These are phyloP conservation scores for Plasmodium chabaudi DNA, from an alignment of 169 alveolate genomes.

Conservation along the genomic window DNA sequence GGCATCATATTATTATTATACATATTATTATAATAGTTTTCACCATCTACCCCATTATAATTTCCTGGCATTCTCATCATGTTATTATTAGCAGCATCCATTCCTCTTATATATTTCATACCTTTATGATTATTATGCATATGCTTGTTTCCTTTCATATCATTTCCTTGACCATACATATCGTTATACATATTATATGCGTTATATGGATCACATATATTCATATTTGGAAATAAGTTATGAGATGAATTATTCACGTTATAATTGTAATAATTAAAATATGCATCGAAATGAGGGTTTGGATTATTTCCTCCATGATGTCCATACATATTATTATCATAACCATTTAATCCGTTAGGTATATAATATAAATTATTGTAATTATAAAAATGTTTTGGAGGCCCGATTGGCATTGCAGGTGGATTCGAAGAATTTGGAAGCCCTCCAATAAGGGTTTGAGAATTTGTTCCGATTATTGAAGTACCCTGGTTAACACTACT, in stretches of 20 bases:
- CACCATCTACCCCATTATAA: slow-evolving; percentile 15
- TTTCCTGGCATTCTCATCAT: slow-evolving; percentile 8
- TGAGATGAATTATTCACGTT: slow-evolving; percentile 4
- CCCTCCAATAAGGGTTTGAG: neutral
- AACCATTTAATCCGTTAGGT: slow-evolving; percentile 57
- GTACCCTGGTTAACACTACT: slow-evolving; percentile 1
- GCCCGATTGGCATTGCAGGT: slow-evolving; percentile 1
- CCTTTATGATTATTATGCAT: slow-evolving; percentile 24
- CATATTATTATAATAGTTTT: slow-evolving; percentile 18
- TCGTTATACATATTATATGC: slow-evolving; percentile 52
- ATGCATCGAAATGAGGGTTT: slow-evolving; percentile 16
- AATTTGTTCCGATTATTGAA: neutral
- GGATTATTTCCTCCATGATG: slow-evolving; percentile 6
- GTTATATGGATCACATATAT: slow-evolving; percentile 25
- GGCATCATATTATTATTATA: slow-evolving; percentile 6
- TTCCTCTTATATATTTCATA: slow-evolving; percentile 4
- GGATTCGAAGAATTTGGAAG: neutral
- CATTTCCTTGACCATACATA: slow-evolving; percentile 16
- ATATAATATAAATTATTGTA: slow-evolving; percentile 44
- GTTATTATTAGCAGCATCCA: slow-evolving; percentile 10
- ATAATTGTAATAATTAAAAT: slow-evolving; percentile 41
- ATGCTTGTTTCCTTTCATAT: slow-evolving; percentile 22
- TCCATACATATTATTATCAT: slow-evolving; percentile 43
- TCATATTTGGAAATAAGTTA: slow-evolving; percentile 31
- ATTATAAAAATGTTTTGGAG: slow-evolving; percentile 30